Evolutionary conservation across 768 basidiomycete genomes (phyloP).

Genomic region (Leccinum variicolor): DNA sequence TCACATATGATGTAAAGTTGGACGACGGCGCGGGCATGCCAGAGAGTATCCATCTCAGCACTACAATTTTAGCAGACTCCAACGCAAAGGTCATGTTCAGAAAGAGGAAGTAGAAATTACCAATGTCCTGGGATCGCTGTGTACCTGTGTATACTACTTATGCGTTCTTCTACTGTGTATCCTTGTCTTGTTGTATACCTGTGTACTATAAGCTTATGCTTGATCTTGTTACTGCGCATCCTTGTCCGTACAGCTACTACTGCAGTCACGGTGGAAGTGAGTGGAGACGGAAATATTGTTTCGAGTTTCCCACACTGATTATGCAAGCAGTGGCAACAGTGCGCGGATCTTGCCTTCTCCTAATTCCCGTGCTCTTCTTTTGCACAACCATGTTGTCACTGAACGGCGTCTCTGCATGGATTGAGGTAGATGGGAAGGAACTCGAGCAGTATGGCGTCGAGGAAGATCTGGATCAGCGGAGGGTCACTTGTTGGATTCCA

Average conservation of each 20-base stretch:
- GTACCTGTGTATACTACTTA: too few relatives aligned
- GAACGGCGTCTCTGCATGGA: slow-evolving; percentile 21
- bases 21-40: neutral
- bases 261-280: too few relatives aligned
- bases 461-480: slow-evolving; percentile 7
- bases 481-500: slow-evolving; percentile 29
- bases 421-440: slow-evolving; percentile 26
- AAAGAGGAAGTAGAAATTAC: neutral
- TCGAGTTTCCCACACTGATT: neutral
- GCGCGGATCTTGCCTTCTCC: neutral
- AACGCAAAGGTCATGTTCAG: slow-evolving; percentile 3
- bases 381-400: slow-evolving; percentile 21
- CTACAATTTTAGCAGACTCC: neutral
- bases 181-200: too few relatives aligned
- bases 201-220: too few relatives aligned
- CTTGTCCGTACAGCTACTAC: too few relatives aligned
- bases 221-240: too few relatives aligned
- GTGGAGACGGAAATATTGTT: neutral
- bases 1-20: slow-evolving; percentile 11
- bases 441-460: slow-evolving; percentile 27
- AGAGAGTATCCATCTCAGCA: neutral
- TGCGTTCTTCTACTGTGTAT: neutral
- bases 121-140: neutral
- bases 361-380: neutral
- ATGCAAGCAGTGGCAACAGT: neutral